phyloP scores from a whole-genome alignment of 352 stramenopile species.

The Phytopythium sindhum region DNA sequence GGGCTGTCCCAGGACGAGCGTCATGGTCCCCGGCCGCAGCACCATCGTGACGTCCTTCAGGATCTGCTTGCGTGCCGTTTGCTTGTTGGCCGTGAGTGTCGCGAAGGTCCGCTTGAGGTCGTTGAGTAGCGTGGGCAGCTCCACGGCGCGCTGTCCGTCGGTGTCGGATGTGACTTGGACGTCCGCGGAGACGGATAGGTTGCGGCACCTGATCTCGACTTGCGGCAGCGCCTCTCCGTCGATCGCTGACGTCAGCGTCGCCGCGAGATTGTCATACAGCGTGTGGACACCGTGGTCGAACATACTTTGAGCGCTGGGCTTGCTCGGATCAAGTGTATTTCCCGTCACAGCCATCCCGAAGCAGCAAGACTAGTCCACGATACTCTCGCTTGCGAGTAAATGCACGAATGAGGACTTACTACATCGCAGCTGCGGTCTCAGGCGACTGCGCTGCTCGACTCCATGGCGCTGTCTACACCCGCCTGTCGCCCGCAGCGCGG shows the following conservation, averaged over 20 bases:
- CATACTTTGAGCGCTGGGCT: not conserved
- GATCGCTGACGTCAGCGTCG: slow-evolving; percentile 9
- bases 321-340: not conserved
- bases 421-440: not conserved
- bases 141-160: slow-evolving; percentile 6
- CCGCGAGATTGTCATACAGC: slow-evolving; percentile 11
- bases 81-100: slow-evolving; percentile 4
- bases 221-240: slow-evolving; percentile 14
- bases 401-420: not conserved
- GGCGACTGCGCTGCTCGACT: no score
- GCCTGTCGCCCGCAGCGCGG: not conserved
- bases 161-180: slow-evolving; percentile 17
- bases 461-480: not conserved
- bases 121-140: slow-evolving; percentile 16
- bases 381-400: not conserved
- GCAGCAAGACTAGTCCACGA: not conserved
- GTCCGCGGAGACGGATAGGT: slow-evolving; percentile 25
- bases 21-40: slow-evolving; percentile 16
- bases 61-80: slow-evolving; percentile 12
- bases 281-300: not conserved
- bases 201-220: slow-evolving; percentile 28
- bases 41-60: slow-evolving; percentile 11
- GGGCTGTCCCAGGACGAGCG: slow-evolving; percentile 13
- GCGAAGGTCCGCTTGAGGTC: slow-evolving; percentile 1
- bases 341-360: not conserved